Evolutionary conservation across 169 alveolate genomes (phyloP).

Genomic region (Perkinsus marinus): DNA sequence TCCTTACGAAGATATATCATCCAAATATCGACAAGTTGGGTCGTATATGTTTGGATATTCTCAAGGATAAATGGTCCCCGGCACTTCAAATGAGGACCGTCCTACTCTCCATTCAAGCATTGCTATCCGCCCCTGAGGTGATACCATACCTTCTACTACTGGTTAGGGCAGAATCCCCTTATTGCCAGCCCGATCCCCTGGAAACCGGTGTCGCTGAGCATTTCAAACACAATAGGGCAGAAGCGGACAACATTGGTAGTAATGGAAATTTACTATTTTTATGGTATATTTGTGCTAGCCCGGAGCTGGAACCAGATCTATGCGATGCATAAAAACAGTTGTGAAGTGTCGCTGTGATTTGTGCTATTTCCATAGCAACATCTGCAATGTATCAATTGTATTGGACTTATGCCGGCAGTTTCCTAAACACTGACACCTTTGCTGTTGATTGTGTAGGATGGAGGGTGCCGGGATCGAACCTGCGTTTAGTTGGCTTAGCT

Average conservation of each 20-base stretch:
- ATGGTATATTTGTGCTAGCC: not conserved
- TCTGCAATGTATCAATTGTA: not conserved
- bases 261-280: not conserved
- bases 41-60: conserved; percentile 92
- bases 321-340: not conserved
- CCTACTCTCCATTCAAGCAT: conserved; percentile 81
- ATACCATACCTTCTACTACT: not conserved
- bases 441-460: not conserved
- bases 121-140: conserved; percentile 70
- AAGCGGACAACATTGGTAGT: conserved; percentile 66
- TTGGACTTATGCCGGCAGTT: not conserved
- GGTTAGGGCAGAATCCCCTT: not conserved
- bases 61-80: conserved; percentile 99
- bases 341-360: not conserved
- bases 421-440: not conserved
- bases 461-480: too few relatives aligned
- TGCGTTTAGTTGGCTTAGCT: not conserved
- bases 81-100: conserved; percentile 94
- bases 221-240: conserved; percentile 75
- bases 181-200: conserved; percentile 89
- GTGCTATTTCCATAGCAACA: too few relatives aligned
- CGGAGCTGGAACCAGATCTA: not conserved
- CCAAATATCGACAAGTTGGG: conserved; percentile 97
- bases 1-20: conserved; percentile 91
- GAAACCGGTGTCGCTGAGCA: conserved; percentile 90